Percentiles rank a stretch among this genome's conserved stretches.
Conservation (phyloP, 2,329 filamentous ascomycete genomes). For the Neospermospora avenae region DNA sequence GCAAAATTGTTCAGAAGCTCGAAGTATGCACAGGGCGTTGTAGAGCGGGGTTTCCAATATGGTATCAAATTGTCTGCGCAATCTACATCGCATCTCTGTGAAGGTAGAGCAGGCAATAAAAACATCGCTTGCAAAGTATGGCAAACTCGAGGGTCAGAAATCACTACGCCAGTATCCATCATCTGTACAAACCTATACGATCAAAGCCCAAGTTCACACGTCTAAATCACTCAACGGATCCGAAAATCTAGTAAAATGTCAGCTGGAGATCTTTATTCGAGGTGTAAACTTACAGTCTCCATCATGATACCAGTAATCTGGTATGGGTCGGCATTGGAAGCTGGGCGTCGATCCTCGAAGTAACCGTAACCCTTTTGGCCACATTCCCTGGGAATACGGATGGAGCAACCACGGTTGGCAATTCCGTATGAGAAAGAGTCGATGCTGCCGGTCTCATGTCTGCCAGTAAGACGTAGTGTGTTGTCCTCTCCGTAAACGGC, state of each 20-base stretch:
- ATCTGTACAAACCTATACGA: conserved; percentile 22
- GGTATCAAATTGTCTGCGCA: conserved; percentile 27
- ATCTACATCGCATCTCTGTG: conserved; percentile 23
- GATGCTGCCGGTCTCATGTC: conserved; percentile 90
- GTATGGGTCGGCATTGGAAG: conserved; percentile 85
- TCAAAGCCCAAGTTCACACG: conserved; percentile 7
- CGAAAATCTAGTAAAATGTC: conserved; percentile 30
- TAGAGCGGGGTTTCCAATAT: conserved; percentile 5
- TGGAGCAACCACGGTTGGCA: conserved; percentile 91
- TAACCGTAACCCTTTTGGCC: conserved; percentile 90
- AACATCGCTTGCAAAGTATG: conserved; percentile 27
- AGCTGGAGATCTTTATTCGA: conserved; percentile 5
- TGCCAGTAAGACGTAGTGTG: conserved; percentile 86
- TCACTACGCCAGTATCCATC: conserved; percentile 8
- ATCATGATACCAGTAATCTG: conserved; percentile 50
- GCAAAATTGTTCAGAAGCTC: too few relatives aligned
- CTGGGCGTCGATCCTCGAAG: conserved; percentile 82
- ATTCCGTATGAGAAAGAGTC: conserved; percentile 93
- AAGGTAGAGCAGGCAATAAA: conserved; percentile 15
- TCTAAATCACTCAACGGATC: conserved; percentile 27
- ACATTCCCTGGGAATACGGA: conserved; percentile 84
- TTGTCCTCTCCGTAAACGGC: conserved; percentile 95
- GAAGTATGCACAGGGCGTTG: too few relatives aligned
- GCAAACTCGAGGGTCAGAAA: conserved; percentile 19
- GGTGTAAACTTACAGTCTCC: conserved; percentile 34